Percentiles rank a stretch among this genome's conserved stretches.
Conservation (phyloP, 2,329 filamentous ascomycete species). For the Tympanopsis confertula region DNA sequence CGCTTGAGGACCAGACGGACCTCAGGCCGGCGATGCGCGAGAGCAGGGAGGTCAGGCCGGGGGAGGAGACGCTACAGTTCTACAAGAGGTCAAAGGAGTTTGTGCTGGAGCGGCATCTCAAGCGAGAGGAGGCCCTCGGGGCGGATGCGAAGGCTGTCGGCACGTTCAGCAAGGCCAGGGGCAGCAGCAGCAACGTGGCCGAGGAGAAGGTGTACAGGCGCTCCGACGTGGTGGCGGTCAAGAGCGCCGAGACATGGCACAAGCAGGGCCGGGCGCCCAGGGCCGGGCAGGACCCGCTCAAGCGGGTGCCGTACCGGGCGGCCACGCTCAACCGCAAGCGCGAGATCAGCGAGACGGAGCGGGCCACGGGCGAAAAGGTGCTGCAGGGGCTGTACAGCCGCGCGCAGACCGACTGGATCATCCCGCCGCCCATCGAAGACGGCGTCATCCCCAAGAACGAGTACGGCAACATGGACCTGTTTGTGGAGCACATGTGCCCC, state of each 20-base stretch:
- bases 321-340: constrained; percentile 79
- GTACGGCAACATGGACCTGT: constrained; percentile 94
- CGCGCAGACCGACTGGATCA: constrained; percentile 90
- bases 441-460: constrained; percentile 86
- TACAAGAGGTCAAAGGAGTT: constrained; percentile 81
- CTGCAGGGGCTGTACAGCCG: constrained; percentile 75
- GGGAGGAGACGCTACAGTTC: constrained; percentile 73
- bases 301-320: constrained; percentile 78
- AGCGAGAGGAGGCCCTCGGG: constrained; percentile 78
- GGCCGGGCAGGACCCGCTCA: constrained; percentile 62
- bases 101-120: constrained; percentile 74
- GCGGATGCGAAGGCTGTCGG: constrained; percentile 59
- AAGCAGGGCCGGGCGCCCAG: constrained; percentile 79
- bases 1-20: constrained; percentile 68
- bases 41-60: constrained; percentile 62
- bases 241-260: constrained; percentile 93
- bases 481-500: constrained; percentile 87
- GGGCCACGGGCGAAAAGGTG: constrained; percentile 69
- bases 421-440: constrained; percentile 72
- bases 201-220: constrained; percentile 73
- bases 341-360: constrained; percentile 77
- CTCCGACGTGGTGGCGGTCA: constrained; percentile 70
- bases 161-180: constrained; percentile 55
- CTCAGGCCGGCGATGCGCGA: constrained; percentile 62
- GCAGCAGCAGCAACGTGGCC: constrained; percentile 61